Base-by-base conservation (phyloP, 1,139 yeast species). In the Arxiozyma slooffiae region DNA sequence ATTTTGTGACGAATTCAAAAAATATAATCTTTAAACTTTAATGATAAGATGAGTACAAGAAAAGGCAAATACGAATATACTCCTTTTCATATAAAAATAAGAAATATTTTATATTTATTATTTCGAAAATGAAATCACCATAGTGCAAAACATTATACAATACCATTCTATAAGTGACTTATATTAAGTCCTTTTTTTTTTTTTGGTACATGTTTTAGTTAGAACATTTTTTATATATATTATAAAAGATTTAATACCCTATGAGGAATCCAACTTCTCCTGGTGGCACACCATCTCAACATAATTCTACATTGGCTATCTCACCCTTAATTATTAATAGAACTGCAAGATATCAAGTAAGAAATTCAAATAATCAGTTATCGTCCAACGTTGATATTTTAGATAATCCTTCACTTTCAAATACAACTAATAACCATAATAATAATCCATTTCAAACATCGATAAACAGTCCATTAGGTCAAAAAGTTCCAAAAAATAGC, bases 301-400 rank as follows among this genome's bases (percentile, higher is more conserved):
- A 80, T 61, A 80, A 79, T 53, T 80, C 86, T 5, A 80, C 85
- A 14, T 64, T 81, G 46, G 80, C 78, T 51, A 80, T 81, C 41
- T 80, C 85, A 9, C 87, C 87, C 0, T 67, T 77, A 56, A 73
- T 80, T 50, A 69, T 73, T 40, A 74, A 71, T 22, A 47, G 55
- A 48, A 44, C 44, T 24, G 21, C 46, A 22, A 43, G 51, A 46
- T 41, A 70, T 52, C 55, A 23, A 41, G 49, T 41, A 22, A 38
- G 40, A 39, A 53, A 41, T 26, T 26, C 38, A 21, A 30, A 38
- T 48, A 38, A 24, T 41, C 41, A 36, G 30, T 30, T 38, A 46
- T 42, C 51, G 34, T 11, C 23, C 41, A 39, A 36, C 46, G 24
- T 20, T 39, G 44, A 21, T 7, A 30, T 30, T 20, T 24, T 46